Evolutionary conservation across 2,329 filamentous ascomycete genomes (phyloP), one percentile per base, ranked within the genome.

Genomic region (Talaromyces sp.): DNA sequence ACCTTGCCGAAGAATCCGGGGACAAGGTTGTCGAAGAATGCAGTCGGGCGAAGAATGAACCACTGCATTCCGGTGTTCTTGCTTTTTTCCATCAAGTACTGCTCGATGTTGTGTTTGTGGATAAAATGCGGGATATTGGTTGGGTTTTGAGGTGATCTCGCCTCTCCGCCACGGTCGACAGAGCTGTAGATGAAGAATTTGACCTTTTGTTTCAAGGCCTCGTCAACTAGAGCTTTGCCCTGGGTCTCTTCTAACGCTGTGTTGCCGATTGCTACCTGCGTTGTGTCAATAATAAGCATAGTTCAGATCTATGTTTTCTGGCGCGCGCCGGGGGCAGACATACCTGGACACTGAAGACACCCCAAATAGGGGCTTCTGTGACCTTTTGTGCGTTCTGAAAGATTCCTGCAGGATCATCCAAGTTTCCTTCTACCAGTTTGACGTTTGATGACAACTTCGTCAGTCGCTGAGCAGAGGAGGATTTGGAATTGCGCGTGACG

Each of bases 161-260:
- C 72, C 43, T 83, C 80, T 52, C 86, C 85, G 50, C 85, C 84
- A 43, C 87, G 84, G 64, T 89, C 87, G 27, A 88, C 84, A 57
- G 81, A 84, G 31, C 80, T 82, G 73, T 88, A 89, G 51, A 89
- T 81, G 65, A 89, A 86, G 67, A 85, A 81, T 61, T 79, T 75
- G 43, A 89, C 82, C 13, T 78, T 78, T 27, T 82, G 71, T 27
- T 80, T 78, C 60, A 88, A 68, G 2, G 83, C 77, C n/a, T 79
- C 82, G 61, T 87, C 82, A 59, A 88, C 77, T 8, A 89, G 73
- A 0, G 73, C 77, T 46, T 80, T 85, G 58, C 86, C 86, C 70
- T 89, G 85, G 1, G 65, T 62, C 63, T 83, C 78, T 71, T 84
- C 82, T 14, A 24, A 24, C 8, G 8, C 43, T 49, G 17, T 27